phyloP scores from a whole-genome alignment of 352 stramenopile genomes.

The Aphanomyces cochlioides region DNA sequence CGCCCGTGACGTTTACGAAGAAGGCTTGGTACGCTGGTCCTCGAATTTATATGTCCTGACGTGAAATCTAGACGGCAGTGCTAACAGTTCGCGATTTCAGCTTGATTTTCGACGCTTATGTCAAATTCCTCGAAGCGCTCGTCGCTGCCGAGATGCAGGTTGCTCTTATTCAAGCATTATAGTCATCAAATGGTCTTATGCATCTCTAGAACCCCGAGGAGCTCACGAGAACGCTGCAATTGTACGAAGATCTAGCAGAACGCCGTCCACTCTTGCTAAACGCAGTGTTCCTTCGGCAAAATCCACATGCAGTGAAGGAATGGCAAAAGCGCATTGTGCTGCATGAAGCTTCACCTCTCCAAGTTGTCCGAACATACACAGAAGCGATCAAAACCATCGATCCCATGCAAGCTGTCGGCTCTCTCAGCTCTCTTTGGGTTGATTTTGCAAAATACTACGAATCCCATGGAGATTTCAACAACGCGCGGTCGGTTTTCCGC shows the following conservation, averaged over 20 bases:
- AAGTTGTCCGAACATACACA: slow-evolving; percentile 79
- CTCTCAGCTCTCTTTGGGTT: slow-evolving; percentile 90
- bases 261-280: slow-evolving; percentile 92
- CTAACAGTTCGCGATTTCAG: slow-evolving; percentile 95
- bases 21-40: slow-evolving; percentile 46
- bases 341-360: slow-evolving; percentile 49
- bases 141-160: slow-evolving; percentile 95
- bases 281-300: slow-evolving; percentile 96
- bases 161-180: slow-evolving; percentile 32
- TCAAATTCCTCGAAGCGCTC: slow-evolving; percentile 97
- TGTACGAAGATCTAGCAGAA: slow-evolving; percentile 92
- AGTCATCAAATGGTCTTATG: not conserved
- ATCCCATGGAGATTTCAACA: slow-evolving; percentile 84
- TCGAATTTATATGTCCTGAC: not conserved
- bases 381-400: slow-evolving; percentile 93
- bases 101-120: slow-evolving; percentile 98
- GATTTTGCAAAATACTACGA: slow-evolving; percentile 96
- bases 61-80: slow-evolving; percentile 36
- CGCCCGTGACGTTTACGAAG: slow-evolving; percentile 96
- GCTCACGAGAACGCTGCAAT: slow-evolving; percentile 75
- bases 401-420: slow-evolving; percentile 75
- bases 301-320: slow-evolving; percentile 97
- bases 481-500: slow-evolving; percentile 91
- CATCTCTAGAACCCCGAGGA: slow-evolving; percentile 55
- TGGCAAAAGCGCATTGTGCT: slow-evolving; percentile 96